Evolutionary conservation across 129 eudicot genomes (phyloP).

Genomic region (Escallonia rubra): DNA sequence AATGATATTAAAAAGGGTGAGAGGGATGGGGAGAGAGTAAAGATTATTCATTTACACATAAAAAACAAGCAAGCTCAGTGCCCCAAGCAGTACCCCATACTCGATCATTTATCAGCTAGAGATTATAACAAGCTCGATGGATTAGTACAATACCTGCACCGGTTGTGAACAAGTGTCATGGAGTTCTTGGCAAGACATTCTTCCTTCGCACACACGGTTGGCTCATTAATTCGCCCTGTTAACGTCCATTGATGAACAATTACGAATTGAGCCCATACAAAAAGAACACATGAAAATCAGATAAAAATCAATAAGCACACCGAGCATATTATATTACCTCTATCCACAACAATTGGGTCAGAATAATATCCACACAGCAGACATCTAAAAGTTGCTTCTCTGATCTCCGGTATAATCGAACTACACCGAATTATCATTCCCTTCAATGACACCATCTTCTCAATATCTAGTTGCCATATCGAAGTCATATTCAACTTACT

Average conservation of each 20-base stretch:
- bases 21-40: no score
- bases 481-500: conserved; percentile 6
- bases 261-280: background rate
- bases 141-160: conserved; percentile 71
- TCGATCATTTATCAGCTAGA: no score
- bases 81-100: no score
- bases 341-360: conserved; percentile 76
- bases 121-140: no score
- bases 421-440: conserved; percentile 94
- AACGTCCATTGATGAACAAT: conserved; percentile 3
- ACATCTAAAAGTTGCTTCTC: conserved; percentile 83
- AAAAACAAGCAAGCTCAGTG: no score
- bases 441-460: conserved; percentile 94
- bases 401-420: conserved; percentile 63
- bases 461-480: conserved; percentile 55
- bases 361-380: conserved; percentile 83
- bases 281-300: background rate
- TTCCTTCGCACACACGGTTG: conserved; percentile 66
- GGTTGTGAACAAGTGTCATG: conserved; percentile 85
- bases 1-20: no score
- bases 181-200: conserved; percentile 88
- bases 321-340: conserved; percentile 41
- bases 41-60: no score
- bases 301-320: background rate
- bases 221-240: conserved; percentile 80